phyloP scores from a whole-genome alignment of 2,329 filamentous ascomycete genomes.

The Acrocalymma vagum region DNA sequence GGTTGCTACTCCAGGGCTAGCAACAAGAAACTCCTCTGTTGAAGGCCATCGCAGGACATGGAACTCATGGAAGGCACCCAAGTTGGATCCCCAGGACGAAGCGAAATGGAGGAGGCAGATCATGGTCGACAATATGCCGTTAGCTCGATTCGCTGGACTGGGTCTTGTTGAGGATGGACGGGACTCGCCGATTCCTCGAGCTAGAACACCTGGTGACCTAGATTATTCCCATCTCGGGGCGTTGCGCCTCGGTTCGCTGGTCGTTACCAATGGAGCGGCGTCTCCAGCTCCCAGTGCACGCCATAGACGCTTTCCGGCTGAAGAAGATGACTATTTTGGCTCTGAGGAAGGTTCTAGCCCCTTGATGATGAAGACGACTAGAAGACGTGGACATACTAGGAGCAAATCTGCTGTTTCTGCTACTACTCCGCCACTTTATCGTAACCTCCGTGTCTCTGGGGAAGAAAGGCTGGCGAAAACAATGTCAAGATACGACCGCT shows the following conservation, averaged over 20 bases:
- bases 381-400: conserved; percentile 28
- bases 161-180: conserved; percentile 31
- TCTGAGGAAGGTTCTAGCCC: conserved; percentile 27
- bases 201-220: conserved; percentile 52
- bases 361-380: conserved; percentile 27
- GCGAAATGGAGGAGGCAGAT: conserved; percentile 45
- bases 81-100: conserved; percentile 32
- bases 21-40: conserved; percentile 40
- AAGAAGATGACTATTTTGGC: conserved; percentile 43
- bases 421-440: conserved; percentile 20
- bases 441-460: conserved; percentile 10
- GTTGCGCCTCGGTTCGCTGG: conserved; percentile 53
- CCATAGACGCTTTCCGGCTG: conserved; percentile 12
- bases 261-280: conserved; percentile 57
- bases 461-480: conserved; percentile 14
- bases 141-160: conserved; percentile 27
- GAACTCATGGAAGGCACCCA: conserved; percentile 40
- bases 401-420: conserved; percentile 38
- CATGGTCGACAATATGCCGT: conserved; percentile 29
- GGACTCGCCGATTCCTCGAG: conserved; percentile 30
- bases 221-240: conserved; percentile 53
- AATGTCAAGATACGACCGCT: conserved; percentile 15
- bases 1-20: conserved; percentile 48
- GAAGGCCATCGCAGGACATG: conserved; percentile 46
- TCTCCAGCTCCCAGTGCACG: conserved; percentile 53